Evolutionary conservation across 2,329 filamentous ascomycete species (phyloP), one percentile per base, ranked within the genome.

Genomic region (Teratosphaeria epicoccoides): DNA sequence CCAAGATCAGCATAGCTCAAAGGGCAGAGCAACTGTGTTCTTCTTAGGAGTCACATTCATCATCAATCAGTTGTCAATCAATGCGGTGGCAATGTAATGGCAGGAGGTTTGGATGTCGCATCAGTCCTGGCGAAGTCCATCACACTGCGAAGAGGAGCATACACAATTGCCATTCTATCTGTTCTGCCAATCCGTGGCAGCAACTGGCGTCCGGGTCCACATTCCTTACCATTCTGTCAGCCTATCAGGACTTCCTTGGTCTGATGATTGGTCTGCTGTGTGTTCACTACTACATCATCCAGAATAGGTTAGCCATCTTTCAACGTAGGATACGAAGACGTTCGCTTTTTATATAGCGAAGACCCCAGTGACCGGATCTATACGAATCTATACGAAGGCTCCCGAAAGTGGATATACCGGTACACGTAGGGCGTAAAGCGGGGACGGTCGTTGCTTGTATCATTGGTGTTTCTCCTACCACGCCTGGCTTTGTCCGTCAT

Each of bases 1-100:
- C n/a, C 52, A 54, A 40, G 49, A 54, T 24, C 49, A 49, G 23
- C 52, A 53, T 24, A 49, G 52, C 25, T 52, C 50, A n/a, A 47
- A 43, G 45, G 50, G 46, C n/a, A 46, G 50, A 17, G 50, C 50
- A 24, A 46, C 46, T 17, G 50, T 46, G 17, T 52, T 52, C 46
- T 52, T 52, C 20, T 40, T 52, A 2, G 46, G 50, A 4, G 23
- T 49, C 17, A 47, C 49, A 3, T 52, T 52, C 46, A 52, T 52
- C 24, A 33, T 52, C 17, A 49, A 29, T 14, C 50, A 52, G 25
- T 43, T 53, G 20, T 44, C 40, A 12, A 53, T 53, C 26, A 53
- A 50, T 47, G 51, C 50, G n/a, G 47, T 53, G 51, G 51, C 17
- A 50, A 53, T n/a, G 48, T 53, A 2, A 46, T 52, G 10, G 50